Evolutionary conservation across 306 rosid species (phyloP).

Genomic region (Medicago truncatula): MtrunA17r5.0-ANR NC_053047.1:27566001-27566500

Average conservation of each 20-base stretch:
- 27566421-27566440: conserved; percentile 77
- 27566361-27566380: conserved; percentile 91
- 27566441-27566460: conserved; percentile 11
- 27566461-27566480: conserved; percentile 8
- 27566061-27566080: not conserved
- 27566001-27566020: too few species aligned
- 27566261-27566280: conserved; percentile 82
- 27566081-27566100: too few species aligned
- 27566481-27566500: conserved; percentile 9
- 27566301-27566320: conserved; percentile 80
- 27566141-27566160: too few species aligned
- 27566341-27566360: conserved; percentile 78
- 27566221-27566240: conserved; percentile 15
- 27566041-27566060: too few species aligned
- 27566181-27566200: too few species aligned
- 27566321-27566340: conserved; percentile 88
- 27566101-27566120: too few species aligned
- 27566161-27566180: too few species aligned
- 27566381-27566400: conserved; percentile 88
- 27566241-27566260: conserved; percentile 89
- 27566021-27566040: too few species aligned
- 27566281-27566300: conserved; percentile 86
- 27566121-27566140: too few species aligned
- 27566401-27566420: conserved; percentile 85
- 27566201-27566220: too few species aligned